Evolutionary conservation across 2,329 filamentous ascomycete species (phyloP).

Genomic region (Alternaria consortialis): DNA sequence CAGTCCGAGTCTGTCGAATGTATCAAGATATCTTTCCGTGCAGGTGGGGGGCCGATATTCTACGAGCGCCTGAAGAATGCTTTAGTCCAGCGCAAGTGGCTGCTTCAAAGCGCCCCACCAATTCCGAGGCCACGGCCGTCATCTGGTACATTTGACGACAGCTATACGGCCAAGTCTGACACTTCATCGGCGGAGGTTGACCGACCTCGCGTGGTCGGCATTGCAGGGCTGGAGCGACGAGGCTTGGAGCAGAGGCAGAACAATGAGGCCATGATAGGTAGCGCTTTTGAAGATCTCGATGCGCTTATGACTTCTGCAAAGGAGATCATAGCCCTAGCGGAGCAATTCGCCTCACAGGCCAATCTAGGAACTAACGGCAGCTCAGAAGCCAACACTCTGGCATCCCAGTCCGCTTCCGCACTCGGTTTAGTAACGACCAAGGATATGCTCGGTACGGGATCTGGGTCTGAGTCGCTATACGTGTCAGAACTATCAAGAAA

Average conservation of each 20-base stretch:
- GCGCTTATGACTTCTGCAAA: constrained; percentile 98
- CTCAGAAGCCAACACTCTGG: constrained; percentile 75
- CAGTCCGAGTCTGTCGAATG: constrained; percentile 72
- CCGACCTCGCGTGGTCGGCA: constrained; percentile 75
- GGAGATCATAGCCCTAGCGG: constrained; percentile 91
- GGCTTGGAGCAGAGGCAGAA: constrained; percentile 87
- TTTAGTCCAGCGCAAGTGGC: constrained; percentile 93
- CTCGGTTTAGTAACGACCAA: constrained; percentile 92
- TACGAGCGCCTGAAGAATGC: constrained; percentile 87
- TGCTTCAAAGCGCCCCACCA: constrained; percentile 87
- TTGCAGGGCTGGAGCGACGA: constrained; percentile 88
- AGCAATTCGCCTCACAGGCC: constrained; percentile 79
- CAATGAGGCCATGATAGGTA: constrained; percentile 91
- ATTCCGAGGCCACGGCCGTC: constrained; percentile 70
- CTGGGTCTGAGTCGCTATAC: constrained; percentile 84
- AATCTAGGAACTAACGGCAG: constrained; percentile 64
- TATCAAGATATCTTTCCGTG: constrained; percentile 91
- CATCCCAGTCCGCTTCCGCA: constrained; percentile 83
- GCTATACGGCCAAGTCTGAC: constrained; percentile 32
- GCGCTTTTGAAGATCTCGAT: constrained; percentile 94
- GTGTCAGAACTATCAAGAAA: constrained; percentile 67
- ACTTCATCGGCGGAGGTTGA: constrained; percentile 32
- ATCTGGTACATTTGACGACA: constrained; percentile 45
- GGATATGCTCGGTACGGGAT: constrained; percentile 82
- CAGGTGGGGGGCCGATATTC: constrained; percentile 88